Evolutionary conservation across 176 grass and related monocot genomes (phyloP).

Genomic region (Calamus simplicifolius): DNA sequence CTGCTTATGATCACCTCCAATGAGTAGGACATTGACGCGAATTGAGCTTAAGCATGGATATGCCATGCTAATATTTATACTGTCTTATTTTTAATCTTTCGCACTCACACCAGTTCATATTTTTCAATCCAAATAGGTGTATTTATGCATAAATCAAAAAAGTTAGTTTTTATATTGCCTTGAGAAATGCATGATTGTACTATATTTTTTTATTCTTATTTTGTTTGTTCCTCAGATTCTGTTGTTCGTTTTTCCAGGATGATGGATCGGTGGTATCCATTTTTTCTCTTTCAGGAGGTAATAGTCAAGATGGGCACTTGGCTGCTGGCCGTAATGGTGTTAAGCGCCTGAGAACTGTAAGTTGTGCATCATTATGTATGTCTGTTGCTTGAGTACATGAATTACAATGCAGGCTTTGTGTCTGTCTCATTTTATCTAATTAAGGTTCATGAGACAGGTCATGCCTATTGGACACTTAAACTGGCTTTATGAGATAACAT

Average conservation of each 20-base stretch:
- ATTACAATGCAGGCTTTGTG: neutral
- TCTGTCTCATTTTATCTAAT: neutral
- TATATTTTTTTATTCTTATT: neutral
- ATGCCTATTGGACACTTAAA: too few relatives aligned
- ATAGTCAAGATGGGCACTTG: constrained; percentile 80
- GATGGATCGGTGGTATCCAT: constrained; percentile 89
- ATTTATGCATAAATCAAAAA: too few relatives aligned
- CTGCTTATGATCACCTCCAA: too few relatives aligned
- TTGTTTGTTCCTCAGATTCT: constrained; percentile 4
- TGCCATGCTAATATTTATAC: too few relatives aligned
- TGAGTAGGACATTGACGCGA: too few relatives aligned
- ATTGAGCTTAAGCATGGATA: too few relatives aligned
- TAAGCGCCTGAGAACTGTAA: constrained; percentile 86
- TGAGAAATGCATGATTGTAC: neutral
- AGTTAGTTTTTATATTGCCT: neutral
- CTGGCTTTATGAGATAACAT: too few relatives aligned
- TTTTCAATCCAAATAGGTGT: too few relatives aligned
- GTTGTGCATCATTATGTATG: constrained; percentile 10
- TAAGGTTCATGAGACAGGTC: too few relatives aligned
- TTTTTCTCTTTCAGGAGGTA: constrained; percentile 88
- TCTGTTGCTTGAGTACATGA: constrained; percentile 8
- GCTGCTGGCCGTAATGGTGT: constrained; percentile 91
- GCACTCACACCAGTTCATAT: too few relatives aligned
- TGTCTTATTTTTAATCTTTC: too few relatives aligned
- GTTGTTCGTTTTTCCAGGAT: constrained; percentile 52